These are phyloP conservation scores for Begonia loranthoides DNA, from an alignment of 306 rosid genomes.

Conservation along the genomic window DNA sequence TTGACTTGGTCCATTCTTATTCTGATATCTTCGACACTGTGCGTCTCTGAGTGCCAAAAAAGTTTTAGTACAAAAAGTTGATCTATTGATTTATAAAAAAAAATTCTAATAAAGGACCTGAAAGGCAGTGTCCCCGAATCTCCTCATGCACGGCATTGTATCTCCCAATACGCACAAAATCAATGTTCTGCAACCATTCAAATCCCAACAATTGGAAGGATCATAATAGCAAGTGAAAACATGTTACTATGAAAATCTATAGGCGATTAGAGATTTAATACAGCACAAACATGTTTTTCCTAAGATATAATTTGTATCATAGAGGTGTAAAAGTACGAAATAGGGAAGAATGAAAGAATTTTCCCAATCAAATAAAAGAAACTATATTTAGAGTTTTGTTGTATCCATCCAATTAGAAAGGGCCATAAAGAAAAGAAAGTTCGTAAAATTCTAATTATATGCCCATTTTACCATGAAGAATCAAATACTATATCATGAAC, in stretches of 20 bases:
- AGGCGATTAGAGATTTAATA: not conserved
- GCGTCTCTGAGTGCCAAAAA: slow-evolving; percentile 28
- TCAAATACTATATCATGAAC: no score
- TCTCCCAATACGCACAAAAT: slow-evolving; percentile 86
- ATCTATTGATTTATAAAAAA: slow-evolving; percentile 9
- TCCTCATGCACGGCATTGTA: slow-evolving; percentile 67
- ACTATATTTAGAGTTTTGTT: no score
- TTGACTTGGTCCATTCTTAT: slow-evolving; percentile 63
- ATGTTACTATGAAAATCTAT: not conserved
- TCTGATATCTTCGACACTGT: slow-evolving; percentile 55
- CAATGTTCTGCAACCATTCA: slow-evolving; percentile 45
- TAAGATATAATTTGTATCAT: no score
- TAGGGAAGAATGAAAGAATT: no score
- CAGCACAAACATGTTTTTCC: not conserved
- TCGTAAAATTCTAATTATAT: no score
- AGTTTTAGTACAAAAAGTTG: slow-evolving; percentile 15
- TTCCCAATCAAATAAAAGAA: no score
- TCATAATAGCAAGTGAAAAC: slow-evolving; percentile 4
- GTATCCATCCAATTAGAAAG: no score
- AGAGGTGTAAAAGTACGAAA: no score
- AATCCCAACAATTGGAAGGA: slow-evolving; percentile 11
- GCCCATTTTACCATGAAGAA: no score
- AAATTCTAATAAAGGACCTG: slow-evolving; percentile 42
- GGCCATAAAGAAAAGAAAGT: no score
- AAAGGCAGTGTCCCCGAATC: slow-evolving; percentile 61